Percentiles rank a stretch among this genome's conserved stretches.
These are phyloP conservation scores for Kodamaea sagamina DNA, from an alignment of 805 yeast species.

Conservation along the genomic window DNA sequence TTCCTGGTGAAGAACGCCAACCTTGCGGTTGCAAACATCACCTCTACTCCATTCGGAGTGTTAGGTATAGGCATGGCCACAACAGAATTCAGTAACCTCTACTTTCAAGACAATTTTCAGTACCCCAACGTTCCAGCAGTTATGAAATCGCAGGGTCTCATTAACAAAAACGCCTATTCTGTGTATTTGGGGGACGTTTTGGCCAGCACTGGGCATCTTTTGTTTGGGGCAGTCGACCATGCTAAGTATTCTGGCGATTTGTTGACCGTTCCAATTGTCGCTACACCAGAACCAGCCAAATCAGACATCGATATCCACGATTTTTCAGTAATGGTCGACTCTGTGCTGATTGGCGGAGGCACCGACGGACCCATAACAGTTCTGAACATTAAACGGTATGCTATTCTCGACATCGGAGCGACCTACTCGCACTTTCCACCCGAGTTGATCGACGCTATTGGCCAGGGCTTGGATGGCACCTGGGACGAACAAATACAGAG, in stretches of 20 bases:
- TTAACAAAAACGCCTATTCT: constrained; percentile 58
- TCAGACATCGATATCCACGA: background rate
- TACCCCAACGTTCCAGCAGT: constrained; percentile 70
- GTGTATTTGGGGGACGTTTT: constrained; percentile 52
- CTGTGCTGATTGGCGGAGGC: background rate
- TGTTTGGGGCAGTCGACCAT: constrained; percentile 75
- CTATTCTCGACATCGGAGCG: background rate
- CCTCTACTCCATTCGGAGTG: constrained; percentile 19
- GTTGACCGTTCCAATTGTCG: constrained; percentile 22
- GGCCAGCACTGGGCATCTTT: constrained; percentile 49
- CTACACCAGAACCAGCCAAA: constrained; percentile 1
- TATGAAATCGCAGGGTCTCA: constrained; percentile 59
- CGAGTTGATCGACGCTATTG: background rate
- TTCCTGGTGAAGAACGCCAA: constrained; percentile 9
- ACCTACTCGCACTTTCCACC: background rate
- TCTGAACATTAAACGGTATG: constrained; percentile 8
- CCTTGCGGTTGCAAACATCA: constrained; percentile 19
- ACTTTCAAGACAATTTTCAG: constrained; percentile 29
- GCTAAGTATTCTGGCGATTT: constrained; percentile 57
- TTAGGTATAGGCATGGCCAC: constrained; percentile 20
- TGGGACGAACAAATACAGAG: background rate
- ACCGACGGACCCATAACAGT: no score
- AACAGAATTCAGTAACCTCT: constrained; percentile 18
- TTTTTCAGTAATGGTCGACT: background rate
- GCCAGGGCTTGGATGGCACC: no score